Evolutionary conservation across 164 flowering plant genomes (phyloP).

Genomic region (Aristolochia californica): DNA sequence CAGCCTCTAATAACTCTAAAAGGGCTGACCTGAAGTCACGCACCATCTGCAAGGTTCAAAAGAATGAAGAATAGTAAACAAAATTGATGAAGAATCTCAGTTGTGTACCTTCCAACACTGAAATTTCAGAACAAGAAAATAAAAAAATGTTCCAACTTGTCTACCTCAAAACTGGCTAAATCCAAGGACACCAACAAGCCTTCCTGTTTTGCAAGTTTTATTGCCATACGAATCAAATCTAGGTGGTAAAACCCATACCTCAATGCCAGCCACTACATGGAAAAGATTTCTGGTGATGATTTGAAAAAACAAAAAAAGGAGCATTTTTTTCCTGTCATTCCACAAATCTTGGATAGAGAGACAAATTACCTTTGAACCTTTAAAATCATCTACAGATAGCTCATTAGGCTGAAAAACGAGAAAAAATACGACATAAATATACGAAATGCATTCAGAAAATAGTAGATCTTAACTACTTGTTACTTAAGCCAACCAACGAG

Average conservation of each 20-base stretch:
- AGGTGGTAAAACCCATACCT: constrained; percentile 56
- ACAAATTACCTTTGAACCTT: constrained; percentile 67
- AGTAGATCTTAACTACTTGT: no score
- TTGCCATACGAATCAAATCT: constrained; percentile 59
- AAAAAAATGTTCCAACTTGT: not conserved
- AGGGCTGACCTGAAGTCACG: constrained; percentile 60
- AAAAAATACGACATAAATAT: not conserved
- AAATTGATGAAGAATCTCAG: not conserved
- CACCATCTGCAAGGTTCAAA: constrained; percentile 61
- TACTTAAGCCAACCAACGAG: no score
- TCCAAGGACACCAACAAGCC: constrained; percentile 64
- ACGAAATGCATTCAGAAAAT: not conserved
- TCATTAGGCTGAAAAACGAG: constrained; percentile 49
- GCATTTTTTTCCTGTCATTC: not conserved
- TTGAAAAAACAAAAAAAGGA: not conserved
- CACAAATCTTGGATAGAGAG: not conserved
- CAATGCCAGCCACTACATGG: constrained; percentile 72
- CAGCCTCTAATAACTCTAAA: constrained; percentile 56
- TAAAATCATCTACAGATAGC: constrained; percentile 54
- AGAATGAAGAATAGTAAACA: constrained; percentile 1
- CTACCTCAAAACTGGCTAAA: constrained; percentile 98
- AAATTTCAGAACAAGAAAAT: not conserved
- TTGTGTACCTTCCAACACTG: not conserved
- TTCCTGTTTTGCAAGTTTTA: constrained; percentile 71
- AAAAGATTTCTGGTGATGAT: not conserved